Conservation (phyloP, 805 yeast species). For the Hanseniaspora meyeri region DNA sequence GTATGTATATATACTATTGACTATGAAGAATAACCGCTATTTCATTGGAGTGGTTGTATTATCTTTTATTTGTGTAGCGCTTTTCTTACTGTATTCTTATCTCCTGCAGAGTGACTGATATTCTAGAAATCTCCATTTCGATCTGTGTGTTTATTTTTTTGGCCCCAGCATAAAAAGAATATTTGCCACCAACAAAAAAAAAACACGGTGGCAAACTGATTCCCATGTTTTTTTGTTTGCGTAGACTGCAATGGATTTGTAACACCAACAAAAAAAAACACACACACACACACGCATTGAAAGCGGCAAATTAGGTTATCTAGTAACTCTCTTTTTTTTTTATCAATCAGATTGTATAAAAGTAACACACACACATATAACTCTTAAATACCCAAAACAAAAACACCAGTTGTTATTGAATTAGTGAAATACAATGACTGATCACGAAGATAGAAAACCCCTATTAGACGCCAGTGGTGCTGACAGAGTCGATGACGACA, state of each 20-base stretch:
- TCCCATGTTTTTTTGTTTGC: background rate
- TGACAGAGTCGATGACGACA: conserved; percentile 46
- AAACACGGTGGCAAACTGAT: background rate
- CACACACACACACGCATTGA: too few species aligned
- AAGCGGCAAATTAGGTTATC: too few species aligned
- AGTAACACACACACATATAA: too few species aligned
- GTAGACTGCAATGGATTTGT: background rate
- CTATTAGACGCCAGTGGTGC: conserved; percentile 60
- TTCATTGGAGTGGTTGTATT: background rate
- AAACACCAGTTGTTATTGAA: background rate
- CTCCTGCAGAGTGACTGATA: background rate
- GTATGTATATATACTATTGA: too few species aligned
- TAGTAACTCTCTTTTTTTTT: too few species aligned
- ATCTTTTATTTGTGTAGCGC: background rate
- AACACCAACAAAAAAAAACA: background rate
- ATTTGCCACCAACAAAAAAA: too few species aligned
- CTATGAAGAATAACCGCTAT: background rate
- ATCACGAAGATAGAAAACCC: conserved; percentile 30
- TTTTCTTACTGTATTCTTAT: too few species aligned
- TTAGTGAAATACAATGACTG: conserved; percentile 19
- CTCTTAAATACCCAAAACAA: background rate
- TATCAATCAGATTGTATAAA: too few species aligned
- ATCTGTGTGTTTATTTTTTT: background rate
- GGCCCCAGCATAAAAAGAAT: too few species aligned
- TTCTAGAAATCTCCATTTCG: background rate